Base-by-base conservation (phyloP, 2,329 filamentous ascomycete genomes). In the Xylariaceae sp. region DNA sequence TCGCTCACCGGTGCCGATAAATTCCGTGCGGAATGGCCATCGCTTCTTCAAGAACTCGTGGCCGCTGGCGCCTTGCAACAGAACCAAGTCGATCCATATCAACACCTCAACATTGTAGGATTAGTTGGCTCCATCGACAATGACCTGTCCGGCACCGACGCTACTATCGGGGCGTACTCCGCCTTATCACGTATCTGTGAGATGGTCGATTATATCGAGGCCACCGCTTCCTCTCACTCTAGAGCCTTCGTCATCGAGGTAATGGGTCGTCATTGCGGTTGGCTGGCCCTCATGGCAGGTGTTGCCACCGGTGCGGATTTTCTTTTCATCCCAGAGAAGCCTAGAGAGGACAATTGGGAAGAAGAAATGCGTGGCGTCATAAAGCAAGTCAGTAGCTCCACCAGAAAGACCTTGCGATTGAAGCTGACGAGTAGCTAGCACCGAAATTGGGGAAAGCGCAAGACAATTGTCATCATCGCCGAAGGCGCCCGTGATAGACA, bases 51-150 rank as follows among this genome's bases (percentile, higher is more conserved):
- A 46, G 94, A 99, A 77, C 82, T 99, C 57, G 88, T 97, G 29
- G 70, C 83, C 43, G 89, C 75, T 2, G 85, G 86, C 47, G 81
- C 93, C 67, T 80, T 97, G 65, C 87, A 84, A 6, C 67, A 77
- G 36, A 82, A 87, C 51, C 87, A 96, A 70, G 76, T 91, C 54
- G 79, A 84, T 39, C 88, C 89, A 2, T 96, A 91, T 80, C 82
- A 83, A 67, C 86, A 95, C 64, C 83, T 99, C 68, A 99, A 97
- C 75, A 96, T 99, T 63, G 93, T 97, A 48, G 94, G 94, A 41
- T 79, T 97, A 45, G 94, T 99, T 23, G 94, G 94, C 53, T 96
- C 92, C 48, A 99, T 99, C 69, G 94, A 99, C 80, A 99, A 99
- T 70, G 94, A 99, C 70, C 88, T 99, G 75, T 95, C 92, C 43